Percentiles rank a stretch among this genome's conserved stretches.
These are phyloP conservation scores for Candida andamanensis DNA, from an alignment of 805 yeast genomes.

Conservation along the genomic window DNA sequence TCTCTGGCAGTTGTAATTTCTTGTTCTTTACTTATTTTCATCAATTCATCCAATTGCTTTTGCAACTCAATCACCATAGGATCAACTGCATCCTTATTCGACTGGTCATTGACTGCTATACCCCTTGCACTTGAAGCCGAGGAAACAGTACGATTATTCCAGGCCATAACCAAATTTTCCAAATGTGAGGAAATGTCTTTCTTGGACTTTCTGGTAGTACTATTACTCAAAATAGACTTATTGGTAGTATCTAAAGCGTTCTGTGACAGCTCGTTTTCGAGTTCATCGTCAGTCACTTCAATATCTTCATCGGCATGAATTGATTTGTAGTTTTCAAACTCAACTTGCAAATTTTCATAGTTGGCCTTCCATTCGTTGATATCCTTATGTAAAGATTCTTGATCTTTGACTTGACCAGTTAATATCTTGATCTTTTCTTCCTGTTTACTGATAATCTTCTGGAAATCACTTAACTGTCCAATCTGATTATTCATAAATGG, in stretches of 20 bases:
- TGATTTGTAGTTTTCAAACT: slow-evolving; percentile 36
- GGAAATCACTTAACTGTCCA: slow-evolving; percentile 47
- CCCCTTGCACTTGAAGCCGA: slow-evolving; percentile 7
- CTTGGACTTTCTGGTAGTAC: slow-evolving; percentile 20
- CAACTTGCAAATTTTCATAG: slow-evolving; percentile 40
- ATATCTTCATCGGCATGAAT: slow-evolving; percentile 28
- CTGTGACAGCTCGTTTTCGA: slow-evolving; percentile 11
- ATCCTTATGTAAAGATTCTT: slow-evolving; percentile 42
- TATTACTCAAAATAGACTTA: slow-evolving; percentile 19
- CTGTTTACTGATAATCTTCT: slow-evolving; percentile 50
- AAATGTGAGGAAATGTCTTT: slow-evolving; percentile 30
- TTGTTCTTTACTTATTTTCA: slow-evolving; percentile 42
- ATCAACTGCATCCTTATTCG: slow-evolving; percentile 6
- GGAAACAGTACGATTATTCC: slow-evolving; percentile 19
- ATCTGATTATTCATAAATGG: slow-evolving; percentile 51
- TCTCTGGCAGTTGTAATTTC: slow-evolving; percentile 33
- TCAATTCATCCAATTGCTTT: slow-evolving; percentile 51
- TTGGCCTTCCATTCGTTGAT: slow-evolving; percentile 44
- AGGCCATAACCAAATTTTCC: slow-evolving; percentile 29
- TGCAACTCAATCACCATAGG: slow-evolving; percentile 41
- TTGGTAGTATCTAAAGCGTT: slow-evolving; percentile 12
- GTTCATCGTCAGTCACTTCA: slow-evolving; percentile 28
- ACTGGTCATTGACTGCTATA: too few species aligned
- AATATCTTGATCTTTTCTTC: slow-evolving; percentile 41
- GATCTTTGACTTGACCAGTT: slow-evolving; percentile 36